Conservation (phyloP, 768 basidiomycete species). For the Lactarius pseudohatsudake region DNA sequence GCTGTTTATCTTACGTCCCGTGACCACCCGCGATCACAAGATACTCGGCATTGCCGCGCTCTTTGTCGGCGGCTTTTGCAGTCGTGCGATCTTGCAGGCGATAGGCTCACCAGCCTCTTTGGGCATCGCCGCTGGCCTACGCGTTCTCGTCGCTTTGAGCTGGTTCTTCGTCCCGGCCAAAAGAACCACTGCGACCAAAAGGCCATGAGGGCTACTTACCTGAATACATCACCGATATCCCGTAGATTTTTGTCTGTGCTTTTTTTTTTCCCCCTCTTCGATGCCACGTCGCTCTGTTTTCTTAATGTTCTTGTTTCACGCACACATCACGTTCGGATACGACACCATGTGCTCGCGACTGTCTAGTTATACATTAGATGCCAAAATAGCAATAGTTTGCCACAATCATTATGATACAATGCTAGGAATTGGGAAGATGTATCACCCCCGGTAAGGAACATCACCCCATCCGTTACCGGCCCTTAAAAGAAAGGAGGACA, state of each 20-base stretch:
- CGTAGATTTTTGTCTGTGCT: not conserved
- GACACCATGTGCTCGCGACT: not conserved
- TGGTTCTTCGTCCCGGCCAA: constrained; percentile 67
- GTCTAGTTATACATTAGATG: not conserved
- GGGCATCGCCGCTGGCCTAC: constrained; percentile 63
- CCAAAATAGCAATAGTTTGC: not conserved
- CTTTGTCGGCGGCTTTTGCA: constrained; percentile 73
- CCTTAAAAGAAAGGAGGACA: constrained; percentile 32
- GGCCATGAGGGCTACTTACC: not conserved
- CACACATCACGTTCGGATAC: not conserved
- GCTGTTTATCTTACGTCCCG: constrained; percentile 58
- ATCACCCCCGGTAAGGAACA: constrained; percentile 43
- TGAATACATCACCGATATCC: not conserved
- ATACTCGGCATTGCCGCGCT: constrained; percentile 63
- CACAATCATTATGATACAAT: not conserved
- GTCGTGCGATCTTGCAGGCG: constrained; percentile 56
- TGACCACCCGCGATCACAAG: constrained; percentile 69
- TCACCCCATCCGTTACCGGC: constrained; percentile 35
- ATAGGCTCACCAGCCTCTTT: constrained; percentile 64
- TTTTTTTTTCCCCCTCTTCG: not conserved
- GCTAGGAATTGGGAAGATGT: constrained; percentile 31
- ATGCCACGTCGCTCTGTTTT: no score
- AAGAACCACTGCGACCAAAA: constrained; percentile 6
- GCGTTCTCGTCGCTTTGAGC: constrained; percentile 56
- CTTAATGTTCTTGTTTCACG: not conserved